Percentiles rank a stretch among this genome's conserved stretches.
Conservation (phyloP, 352 stramenopile genomes). For the Hyaloperonospora arabidopsidis region DNA sequence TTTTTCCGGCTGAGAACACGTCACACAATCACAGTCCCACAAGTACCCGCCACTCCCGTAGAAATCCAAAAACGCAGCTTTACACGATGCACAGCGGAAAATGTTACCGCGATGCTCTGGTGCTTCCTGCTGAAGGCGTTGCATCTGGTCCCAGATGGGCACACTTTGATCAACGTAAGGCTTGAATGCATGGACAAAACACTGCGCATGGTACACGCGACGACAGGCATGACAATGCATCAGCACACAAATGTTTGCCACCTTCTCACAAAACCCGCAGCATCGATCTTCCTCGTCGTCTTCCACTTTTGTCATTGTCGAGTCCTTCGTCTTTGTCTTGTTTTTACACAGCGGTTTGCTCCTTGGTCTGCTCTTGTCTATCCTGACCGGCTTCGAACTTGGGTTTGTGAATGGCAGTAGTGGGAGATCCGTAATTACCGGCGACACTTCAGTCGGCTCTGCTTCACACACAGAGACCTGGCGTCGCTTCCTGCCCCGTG, state of each 20-base stretch:
- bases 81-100: slow-evolving; percentile 40
- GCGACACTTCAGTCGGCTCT: slow-evolving; percentile 8
- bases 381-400: slow-evolving; percentile 6
- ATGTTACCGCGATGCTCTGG: slow-evolving; percentile 28
- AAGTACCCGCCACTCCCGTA: slow-evolving; percentile 27
- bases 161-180: slow-evolving; percentile 16
- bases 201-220: slow-evolving; percentile 41
- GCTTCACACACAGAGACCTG: slow-evolving; percentile 12
- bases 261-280: slow-evolving; percentile 43
- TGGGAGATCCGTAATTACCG: slow-evolving; percentile 27
- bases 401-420: slow-evolving; percentile 28
- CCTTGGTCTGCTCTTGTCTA: slow-evolving; percentile 5
- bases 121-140: slow-evolving; percentile 21
- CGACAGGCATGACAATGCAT: slow-evolving; percentile 35
- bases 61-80: slow-evolving; percentile 39
- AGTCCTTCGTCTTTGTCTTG: slow-evolving; percentile 8
- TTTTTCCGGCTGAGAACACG: slow-evolving; percentile 33
- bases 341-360: slow-evolving; percentile 1
- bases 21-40: slow-evolving; percentile 37
- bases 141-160: slow-evolving; percentile 32
- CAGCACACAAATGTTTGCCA: slow-evolving; percentile 27
- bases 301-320: slow-evolving; percentile 3
- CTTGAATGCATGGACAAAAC: slow-evolving; percentile 32
- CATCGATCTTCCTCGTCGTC: slow-evolving; percentile 5
- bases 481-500: slow-evolving; percentile 22